These are phyloP conservation scores for Ensete ventricosum DNA, from an alignment of 176 grass and related monocot species.

Conservation along the genomic window DNA sequence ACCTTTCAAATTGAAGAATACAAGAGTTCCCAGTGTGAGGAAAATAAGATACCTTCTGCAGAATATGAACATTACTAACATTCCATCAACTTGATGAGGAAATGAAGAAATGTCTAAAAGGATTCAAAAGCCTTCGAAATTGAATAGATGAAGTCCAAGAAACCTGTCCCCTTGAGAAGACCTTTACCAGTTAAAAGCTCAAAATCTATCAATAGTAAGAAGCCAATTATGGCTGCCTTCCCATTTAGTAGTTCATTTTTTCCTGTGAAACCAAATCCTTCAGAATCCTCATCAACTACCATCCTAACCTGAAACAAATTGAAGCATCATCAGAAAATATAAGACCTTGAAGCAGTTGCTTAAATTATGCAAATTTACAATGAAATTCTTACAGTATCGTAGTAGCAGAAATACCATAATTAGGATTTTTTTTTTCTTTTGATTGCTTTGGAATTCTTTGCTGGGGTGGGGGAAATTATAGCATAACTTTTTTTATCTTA, in stretches of 20 bases:
- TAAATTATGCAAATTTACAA: not conserved
- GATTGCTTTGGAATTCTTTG: not conserved
- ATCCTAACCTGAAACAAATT: slow-evolving; percentile 66
- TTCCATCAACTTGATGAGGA: not conserved
- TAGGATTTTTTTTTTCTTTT: not conserved
- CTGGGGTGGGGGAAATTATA: no score
- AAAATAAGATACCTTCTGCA: slow-evolving; percentile 1
- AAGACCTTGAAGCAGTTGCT: not conserved
- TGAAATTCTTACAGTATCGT: not conserved
- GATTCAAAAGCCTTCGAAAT: slow-evolving; percentile 52
- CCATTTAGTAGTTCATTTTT: slow-evolving; percentile 80
- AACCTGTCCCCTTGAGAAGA: slow-evolving; percentile 88
- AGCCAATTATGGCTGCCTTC: slow-evolving; percentile 90
- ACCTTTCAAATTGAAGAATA: not conserved
- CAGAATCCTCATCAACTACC: slow-evolving; percentile 71
- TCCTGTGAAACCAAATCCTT: slow-evolving; percentile 79
- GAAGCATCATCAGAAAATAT: not conserved
- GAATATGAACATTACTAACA: not conserved
- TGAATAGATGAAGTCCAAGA: slow-evolving; percentile 94
- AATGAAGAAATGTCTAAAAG: slow-evolving; percentile 15
- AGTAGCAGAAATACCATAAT: not conserved
- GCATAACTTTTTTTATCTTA: no score
- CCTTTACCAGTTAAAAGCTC: slow-evolving; percentile 97
- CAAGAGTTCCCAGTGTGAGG: not conserved
- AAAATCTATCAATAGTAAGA: slow-evolving; percentile 87